Base-by-base conservation (phyloP, 2,329 filamentous ascomycete species). In the Fusarium concolor region DNA sequence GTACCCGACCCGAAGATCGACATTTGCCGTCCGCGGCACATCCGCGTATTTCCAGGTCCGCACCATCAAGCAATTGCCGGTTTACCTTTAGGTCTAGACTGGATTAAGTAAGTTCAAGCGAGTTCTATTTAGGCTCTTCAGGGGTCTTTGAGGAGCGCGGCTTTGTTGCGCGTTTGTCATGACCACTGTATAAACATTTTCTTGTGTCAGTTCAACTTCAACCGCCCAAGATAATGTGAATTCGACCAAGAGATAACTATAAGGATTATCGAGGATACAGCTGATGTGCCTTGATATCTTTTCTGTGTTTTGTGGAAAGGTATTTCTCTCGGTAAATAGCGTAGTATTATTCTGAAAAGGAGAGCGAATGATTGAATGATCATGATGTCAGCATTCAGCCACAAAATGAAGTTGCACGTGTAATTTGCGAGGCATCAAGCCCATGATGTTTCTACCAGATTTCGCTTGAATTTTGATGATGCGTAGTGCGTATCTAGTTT, bases 11-110 rank as follows among this genome's bases (percentile, higher is more conserved):
- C 65, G 56, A 61, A 63, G 71, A 74, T 73, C 71, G 69, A 74
- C 71, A 67, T 72, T 67, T 73, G 71, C 69, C 71, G 71, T 67
- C 62, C 69, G 66, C 71, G 71, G 69, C 63, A 72, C 62, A 63
- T 70, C 69, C 54, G 46, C 64, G 56, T 70, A 68, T 61, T 63
- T 58, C 67, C 53, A 68, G 64, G 58, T 56, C 63, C 56, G 62
- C 61, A 54, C 67, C 65, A 58, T 57, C 59, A 22, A 56, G 38
- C 65, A 71, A 74, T 61, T 74, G 71, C 71, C 70, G 71, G 55
- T 46, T 59, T 57, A 62, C 18, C 22, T 54, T 56, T 24, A 12
- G 14, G 17, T 33, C 61, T 56, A 61, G 49, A 43, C 66, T 64
- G 29, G 12, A 67, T 49, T 49, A 10, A 67, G 66, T 67, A 63